A percentile compares a stretch with the other conserved stretches of the same genome.
These are phyloP conservation scores for Taiozyma sp. DNA, from an alignment of 1,139 yeast genomes.

Conservation along the genomic window DNA sequence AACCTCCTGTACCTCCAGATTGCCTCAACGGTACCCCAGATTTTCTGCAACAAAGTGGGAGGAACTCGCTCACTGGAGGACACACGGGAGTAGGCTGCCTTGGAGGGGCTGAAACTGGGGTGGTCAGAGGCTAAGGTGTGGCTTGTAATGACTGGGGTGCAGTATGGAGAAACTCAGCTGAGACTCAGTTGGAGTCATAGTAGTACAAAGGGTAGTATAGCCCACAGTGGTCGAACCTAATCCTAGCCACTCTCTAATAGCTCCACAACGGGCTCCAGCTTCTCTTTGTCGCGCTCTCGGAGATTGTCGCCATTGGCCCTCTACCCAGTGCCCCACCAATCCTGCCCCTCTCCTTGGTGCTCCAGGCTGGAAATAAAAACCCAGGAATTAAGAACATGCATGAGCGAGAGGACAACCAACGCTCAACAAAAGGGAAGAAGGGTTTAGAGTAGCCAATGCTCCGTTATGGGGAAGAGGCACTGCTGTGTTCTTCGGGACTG, in stretches of 20 bases:
- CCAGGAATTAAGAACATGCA: neutral
- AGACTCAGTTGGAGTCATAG: neutral
- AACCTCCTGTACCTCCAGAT: neutral
- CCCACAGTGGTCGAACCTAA: too few species aligned
- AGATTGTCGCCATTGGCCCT: neutral
- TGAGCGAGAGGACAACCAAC: neutral
- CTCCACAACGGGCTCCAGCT: neutral
- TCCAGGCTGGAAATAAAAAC: neutral
- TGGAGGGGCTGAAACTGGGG: neutral
- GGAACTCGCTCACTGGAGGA: neutral
- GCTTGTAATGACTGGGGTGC: neutral
- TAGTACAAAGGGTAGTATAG: neutral
- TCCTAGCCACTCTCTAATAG: too few species aligned
- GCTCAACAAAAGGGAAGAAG: neutral
- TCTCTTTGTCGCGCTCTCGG: neutral
- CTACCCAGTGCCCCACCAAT: neutral
- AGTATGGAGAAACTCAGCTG: neutral
- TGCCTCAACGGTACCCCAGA: neutral
- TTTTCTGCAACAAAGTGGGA: neutral
- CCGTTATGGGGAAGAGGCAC: neutral
- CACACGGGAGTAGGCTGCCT: neutral
- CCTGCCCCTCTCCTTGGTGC: neutral
- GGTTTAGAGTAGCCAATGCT: neutral
- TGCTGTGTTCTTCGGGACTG: neutral
- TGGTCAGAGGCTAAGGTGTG: neutral